These are phyloP conservation scores for Yamadazyma trypodendri DNA, from an alignment of 1,139 yeast species.

Conservation along the genomic window DNA sequence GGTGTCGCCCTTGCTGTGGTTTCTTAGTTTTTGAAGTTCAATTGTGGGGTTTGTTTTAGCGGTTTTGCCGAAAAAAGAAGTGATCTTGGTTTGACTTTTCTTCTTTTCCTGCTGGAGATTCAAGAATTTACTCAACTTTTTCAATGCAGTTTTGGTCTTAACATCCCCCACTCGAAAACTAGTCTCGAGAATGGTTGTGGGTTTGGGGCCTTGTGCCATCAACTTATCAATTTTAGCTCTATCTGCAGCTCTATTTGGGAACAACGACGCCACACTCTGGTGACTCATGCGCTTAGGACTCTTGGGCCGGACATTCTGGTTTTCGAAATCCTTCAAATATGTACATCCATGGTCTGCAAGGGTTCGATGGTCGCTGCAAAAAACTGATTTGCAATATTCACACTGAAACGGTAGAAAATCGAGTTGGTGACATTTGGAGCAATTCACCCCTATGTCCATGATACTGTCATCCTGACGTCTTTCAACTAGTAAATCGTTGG, in stretches of 20 bases:
- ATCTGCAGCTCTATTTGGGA: slow-evolving; percentile 55
- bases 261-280: slow-evolving; percentile 43
- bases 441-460: slow-evolving; percentile 69
- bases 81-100: slow-evolving; percentile 10
- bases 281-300: slow-evolving; percentile 10
- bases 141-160: slow-evolving; percentile 36
- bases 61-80: slow-evolving; percentile 19
- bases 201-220: slow-evolving; percentile 20
- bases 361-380: slow-evolving; percentile 58
- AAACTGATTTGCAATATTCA: slow-evolving; percentile 52
- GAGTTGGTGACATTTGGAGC: slow-evolving; percentile 58
- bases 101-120: slow-evolving; percentile 25
- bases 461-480: slow-evolving; percentile 40
- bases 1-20: slow-evolving; percentile 66
- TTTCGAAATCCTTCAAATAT: slow-evolving; percentile 17
- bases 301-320: slow-evolving; percentile 9
- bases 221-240: slow-evolving; percentile 40
- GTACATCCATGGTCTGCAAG: slow-evolving; percentile 49
- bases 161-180: slow-evolving; percentile 32
- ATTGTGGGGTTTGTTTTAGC: slow-evolving; percentile 18
- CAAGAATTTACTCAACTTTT: slow-evolving; percentile 47
- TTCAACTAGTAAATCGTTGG: slow-evolving; percentile 12
- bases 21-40: slow-evolving; percentile 36
- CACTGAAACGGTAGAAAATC: slow-evolving; percentile 74
- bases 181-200: slow-evolving; percentile 27